Base-by-base conservation (phyloP, 2,329 filamentous ascomycete genomes). In the Ophiostoma quercus region DNA sequence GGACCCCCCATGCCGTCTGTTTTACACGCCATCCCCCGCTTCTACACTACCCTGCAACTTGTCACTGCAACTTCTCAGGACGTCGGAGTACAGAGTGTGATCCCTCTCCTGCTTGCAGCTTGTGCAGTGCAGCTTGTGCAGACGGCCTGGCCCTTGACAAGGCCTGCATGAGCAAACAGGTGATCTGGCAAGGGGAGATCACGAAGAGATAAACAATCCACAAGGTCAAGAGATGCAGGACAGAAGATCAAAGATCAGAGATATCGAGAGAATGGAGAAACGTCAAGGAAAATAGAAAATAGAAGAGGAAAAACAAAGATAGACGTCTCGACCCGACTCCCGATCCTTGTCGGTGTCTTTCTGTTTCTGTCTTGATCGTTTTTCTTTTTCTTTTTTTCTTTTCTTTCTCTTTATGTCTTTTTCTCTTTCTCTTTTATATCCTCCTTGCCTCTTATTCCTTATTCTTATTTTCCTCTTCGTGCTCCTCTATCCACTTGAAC, bases 11-110 rank as follows among this genome's bases (percentile, higher is more conserved):
- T 8, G 34, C 62, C 62, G 62, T 65, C 34, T 65, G 34, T 65
- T 39, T 39, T 41, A 65, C 62, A 65, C 62, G 62, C 62, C 62
- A 65, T 41, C 62, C 62, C 62, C 62, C 62, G 62, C 62, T 65
- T 65, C 62, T 39, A 37, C 34, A 39, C 62, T 65, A 14, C 62
- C 32, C 62, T 65, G 62, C 62, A 22, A 39, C 62, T 39, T 39
- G 60, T 22, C 32, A 37, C n/a, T 57, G 22, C 51, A 22, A 47
- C 43, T 47, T 47, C 43, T 47, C 43, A 47, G 57, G 25, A 62
- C 25, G 57, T 32, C 29, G 57, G 51, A 57, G 51, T 57, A 57
- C 43, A 47, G 51, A 57, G 11, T 62, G 25, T 60, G 57, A 16
- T 62, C 25, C 25, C 16, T 63, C 32, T 63, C 19, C 57, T 62